Percentiles rank a stretch among this genome's conserved stretches.
Conservation (phyloP, 306 rosid species). For the Carpinus viminea region DNA sequence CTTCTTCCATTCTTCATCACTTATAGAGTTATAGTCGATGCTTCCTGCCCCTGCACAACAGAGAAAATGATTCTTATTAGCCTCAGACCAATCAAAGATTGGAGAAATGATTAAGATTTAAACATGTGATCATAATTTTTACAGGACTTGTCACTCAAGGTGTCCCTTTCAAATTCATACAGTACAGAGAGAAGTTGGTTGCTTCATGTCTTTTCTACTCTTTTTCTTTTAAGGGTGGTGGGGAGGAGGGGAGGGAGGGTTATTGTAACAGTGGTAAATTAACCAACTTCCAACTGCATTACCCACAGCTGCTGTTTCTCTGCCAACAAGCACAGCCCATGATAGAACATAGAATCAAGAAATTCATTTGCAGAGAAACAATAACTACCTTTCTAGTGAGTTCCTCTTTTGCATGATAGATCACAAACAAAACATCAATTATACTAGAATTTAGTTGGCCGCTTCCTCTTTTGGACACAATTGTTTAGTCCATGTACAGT, state of each 20-base stretch:
- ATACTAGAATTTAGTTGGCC: not conserved
- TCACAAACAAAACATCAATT: no score
- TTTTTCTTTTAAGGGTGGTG: not conserved
- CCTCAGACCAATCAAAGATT: not conserved
- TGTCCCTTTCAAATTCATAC: not conserved
- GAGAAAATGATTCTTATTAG: not conserved
- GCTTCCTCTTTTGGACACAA: not conserved
- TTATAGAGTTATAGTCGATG: conserved; percentile 57
- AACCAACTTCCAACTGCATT: not conserved
- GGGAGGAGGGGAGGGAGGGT: not conserved
- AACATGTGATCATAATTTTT: not conserved
- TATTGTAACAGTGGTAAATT: not conserved
- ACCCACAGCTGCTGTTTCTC: not conserved
- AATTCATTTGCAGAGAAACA: no score
- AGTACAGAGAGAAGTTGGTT: not conserved
- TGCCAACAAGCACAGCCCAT: not conserved
- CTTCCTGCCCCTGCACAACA: conserved; percentile 46
- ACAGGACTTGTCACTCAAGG: not conserved
- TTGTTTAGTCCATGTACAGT: not conserved
- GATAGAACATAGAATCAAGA: not conserved
- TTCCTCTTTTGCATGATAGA: no score
- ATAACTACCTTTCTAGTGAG: no score
- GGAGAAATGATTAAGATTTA: not conserved
- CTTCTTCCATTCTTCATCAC: conserved; percentile 75
- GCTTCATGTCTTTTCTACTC: not conserved